Evolutionary conservation across 2,329 filamentous ascomycete genomes (phyloP), one percentile per base, ranked within the genome.

Genomic region (Capronia americana): DNA sequence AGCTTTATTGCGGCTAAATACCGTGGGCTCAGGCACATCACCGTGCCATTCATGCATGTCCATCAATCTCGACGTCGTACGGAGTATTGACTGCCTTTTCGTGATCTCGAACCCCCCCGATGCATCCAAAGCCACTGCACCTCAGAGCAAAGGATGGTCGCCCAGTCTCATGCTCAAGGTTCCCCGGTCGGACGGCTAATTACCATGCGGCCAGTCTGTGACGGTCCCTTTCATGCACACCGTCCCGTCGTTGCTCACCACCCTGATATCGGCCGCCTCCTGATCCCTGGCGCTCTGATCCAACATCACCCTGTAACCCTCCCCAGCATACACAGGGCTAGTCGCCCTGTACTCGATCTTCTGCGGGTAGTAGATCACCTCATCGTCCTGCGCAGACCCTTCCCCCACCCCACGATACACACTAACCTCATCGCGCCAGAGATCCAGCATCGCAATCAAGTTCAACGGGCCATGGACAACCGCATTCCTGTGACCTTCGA

Each of bases 271-370:
- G 12, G 68, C 57, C 51, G 74, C 73, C 11, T 72, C 73, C 6
- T 66, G 60, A 8, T 57, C 58, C 23, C 63, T 60, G 8, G 61
- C 66, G 20, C 59, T 77, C 62, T 78, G 74, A 57, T 79, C 75
- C 67, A 84, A 72, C 20, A 80, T 71, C 69, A 83, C 76, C 54
- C 77, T 74, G 73, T 84, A 84, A 63, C 76, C 74, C 67, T 85
- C 82, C 12, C 79, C 79, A 0, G 78, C 82, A 77, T 84, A 85
- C 23, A 85, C 67, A 3, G 83, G 82, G 65, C 77, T 81, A 14
- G 82, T 84, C 24, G 82, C 83, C 12, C 83, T 75, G 70, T 85
- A 85, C 2, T 71, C 74, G 54, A 85, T 81, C 50, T 75, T 79
- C 67, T 77, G 74, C 1, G 82, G 82, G 2, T 70, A 73, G 24